Conservation (phyloP, 139 green algal genomes). For the Auxenochlorella pyrenoidosa region DNA sequence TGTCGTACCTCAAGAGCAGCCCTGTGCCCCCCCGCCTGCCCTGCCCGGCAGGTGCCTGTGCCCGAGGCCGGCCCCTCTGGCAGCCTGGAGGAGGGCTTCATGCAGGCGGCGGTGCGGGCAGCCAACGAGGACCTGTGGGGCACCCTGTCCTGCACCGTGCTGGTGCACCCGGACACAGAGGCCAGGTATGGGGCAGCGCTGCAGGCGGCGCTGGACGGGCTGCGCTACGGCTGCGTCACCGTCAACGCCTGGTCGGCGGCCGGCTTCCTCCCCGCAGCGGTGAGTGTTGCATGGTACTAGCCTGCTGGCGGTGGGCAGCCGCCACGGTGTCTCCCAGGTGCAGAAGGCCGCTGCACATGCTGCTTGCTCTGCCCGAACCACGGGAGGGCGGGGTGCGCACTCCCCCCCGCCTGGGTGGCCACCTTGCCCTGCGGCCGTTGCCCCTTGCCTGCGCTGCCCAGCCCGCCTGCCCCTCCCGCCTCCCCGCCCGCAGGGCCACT, state of each 20-base stretch:
- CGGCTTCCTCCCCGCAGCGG: conserved; percentile 43
- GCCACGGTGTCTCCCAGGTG: no score
- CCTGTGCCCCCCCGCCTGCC: neutral
- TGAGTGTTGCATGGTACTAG: neutral
- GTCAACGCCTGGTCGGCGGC: conserved; percentile 71
- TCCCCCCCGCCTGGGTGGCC: no score
- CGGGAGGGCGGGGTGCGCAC: no score
- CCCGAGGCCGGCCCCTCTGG: neutral
- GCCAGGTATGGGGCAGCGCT: conserved; percentile 41
- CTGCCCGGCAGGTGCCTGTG: neutral
- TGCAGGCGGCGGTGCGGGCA: conserved; percentile 22
- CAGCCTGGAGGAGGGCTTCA: conserved; percentile 29
- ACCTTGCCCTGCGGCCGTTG: no score
- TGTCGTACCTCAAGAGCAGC: neutral
- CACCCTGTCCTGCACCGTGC: conserved; percentile 42
- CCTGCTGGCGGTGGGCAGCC: no score
- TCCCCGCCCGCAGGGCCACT: conserved; percentile 50
- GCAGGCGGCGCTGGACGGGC: conserved; percentile 59
- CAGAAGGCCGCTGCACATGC: no score
- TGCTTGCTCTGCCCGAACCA: no score
- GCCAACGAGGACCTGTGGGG: conserved; percentile 53
- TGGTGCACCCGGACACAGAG: conserved; percentile 47
- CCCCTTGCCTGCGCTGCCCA: no score
- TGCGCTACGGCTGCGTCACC: conserved; percentile 79
- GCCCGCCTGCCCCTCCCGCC: neutral